Conservation (phyloP, 768 basidiomycete species). For the Suillus sp. region DNA sequence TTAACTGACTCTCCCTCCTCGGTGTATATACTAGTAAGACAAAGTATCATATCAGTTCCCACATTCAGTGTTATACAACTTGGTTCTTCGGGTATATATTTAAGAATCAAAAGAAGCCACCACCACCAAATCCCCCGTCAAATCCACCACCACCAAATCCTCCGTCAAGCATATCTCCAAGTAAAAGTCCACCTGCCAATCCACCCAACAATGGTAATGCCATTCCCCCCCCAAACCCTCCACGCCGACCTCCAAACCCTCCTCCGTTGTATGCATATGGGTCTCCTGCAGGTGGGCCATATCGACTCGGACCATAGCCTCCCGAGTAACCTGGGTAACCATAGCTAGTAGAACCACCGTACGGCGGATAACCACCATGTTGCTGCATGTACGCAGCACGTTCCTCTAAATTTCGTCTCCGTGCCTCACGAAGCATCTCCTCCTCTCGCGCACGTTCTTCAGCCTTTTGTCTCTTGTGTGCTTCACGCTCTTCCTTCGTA, state of each 20-base stretch:
- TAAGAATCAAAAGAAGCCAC: conserved; percentile 18
- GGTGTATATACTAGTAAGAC: too few relatives aligned
- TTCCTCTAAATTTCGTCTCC: conserved; percentile 27
- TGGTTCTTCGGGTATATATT: neutral
- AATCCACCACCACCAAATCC: conserved; percentile 35
- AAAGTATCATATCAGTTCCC: neutral
- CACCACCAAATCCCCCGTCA: conserved; percentile 23
- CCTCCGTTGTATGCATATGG: conserved; percentile 15
- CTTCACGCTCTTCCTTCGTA: conserved; percentile 65
- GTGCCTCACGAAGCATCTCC: conserved; percentile 21
- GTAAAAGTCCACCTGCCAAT: conserved; percentile 50
- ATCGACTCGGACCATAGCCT: neutral
- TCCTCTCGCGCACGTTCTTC: conserved; percentile 32
- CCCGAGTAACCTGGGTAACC: conserved; percentile 8
- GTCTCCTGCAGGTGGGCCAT: conserved; percentile 10
- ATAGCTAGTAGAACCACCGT: conserved; percentile 20
- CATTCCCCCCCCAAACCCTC: conserved; percentile 33
- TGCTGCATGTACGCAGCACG: conserved; percentile 39
- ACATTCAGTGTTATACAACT: conserved; percentile 2
- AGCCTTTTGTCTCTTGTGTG: conserved; percentile 35
- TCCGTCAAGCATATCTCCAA: conserved; percentile 48
- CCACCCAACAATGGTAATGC: conserved; percentile 47
- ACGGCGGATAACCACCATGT: conserved; percentile 32
- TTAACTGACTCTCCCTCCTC: neutral
- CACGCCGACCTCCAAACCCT: conserved; percentile 11